Base-by-base conservation (phyloP, 257 asterid species). In the Voacanga thouarsii region DNA sequence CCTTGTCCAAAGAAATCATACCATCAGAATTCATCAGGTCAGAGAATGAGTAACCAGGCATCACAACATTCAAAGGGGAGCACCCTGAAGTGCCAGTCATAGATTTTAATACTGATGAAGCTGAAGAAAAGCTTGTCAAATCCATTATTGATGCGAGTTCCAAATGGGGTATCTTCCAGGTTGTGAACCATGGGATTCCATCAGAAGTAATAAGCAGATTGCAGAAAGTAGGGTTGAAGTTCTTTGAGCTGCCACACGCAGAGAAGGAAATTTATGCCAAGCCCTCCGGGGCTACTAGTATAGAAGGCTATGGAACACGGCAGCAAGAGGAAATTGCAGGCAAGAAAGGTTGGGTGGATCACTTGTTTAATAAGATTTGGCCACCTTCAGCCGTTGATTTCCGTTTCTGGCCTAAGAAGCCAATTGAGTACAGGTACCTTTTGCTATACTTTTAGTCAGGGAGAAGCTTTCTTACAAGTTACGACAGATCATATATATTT, bases 311-410 rank as follows among this genome's bases (percentile, higher is more conserved):
- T 74, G 96, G 96, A 39, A 85, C 92, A 0, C 70, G 43, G 21
- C 67, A 88, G 55, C 92, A 88, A 26, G 88, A 85, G 19, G 96
- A 90, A 75, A 51, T 86, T 53, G 86, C 81, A 15, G 96, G 93
- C 16, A 89, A 89, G 41, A 89, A 81, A 70, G 96, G 96, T 5
- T 91, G 96, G 96, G 96, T 86, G 23, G 96, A 89, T 78, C 94
- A 91, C 80, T 80, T 91, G 89, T 91, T 91, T 61, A 91, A 91
- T 64, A 88, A 71, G 75, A 75, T 91, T 33, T 89, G 91, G 96
- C 96, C 96, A n/a, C 86, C 89, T 53, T 23, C 84, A 7, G 94
- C 83, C 1, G 64, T 88, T 45, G 84, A 88, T 75, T 80, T 85
- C 81, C 77, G 57, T 1, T 88, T 80, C 47, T 91, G 96, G 96